These are phyloP conservation scores for Cytospora schulzeri DNA, from an alignment of 2,329 filamentous ascomycete species.

Conservation along the genomic window DNA sequence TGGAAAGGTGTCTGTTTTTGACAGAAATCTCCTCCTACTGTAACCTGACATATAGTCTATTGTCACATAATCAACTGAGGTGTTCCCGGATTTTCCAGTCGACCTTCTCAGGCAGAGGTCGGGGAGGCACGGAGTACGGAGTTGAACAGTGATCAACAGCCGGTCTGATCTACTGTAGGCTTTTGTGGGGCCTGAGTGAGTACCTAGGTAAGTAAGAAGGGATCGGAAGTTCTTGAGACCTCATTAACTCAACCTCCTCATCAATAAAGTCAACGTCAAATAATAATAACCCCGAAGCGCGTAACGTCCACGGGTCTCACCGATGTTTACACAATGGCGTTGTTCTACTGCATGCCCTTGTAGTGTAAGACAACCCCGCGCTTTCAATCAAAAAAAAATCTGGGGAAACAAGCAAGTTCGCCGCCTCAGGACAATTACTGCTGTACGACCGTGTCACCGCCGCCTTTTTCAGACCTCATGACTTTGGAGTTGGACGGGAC, in stretches of 20 bases:
- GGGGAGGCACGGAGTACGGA: too few species aligned
- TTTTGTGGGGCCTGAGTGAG: too few species aligned
- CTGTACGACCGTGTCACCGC: constrained; percentile 14
- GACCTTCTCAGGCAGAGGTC: too few species aligned
- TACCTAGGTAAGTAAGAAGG: too few species aligned
- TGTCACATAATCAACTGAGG: too few species aligned
- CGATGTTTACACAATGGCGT: constrained; percentile 6
- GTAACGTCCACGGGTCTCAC: neutral
- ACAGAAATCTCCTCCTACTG: too few species aligned
- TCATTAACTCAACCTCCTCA: neutral
- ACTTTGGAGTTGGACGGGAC: neutral
- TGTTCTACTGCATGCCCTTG: constrained; percentile 17
- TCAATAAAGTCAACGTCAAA: neutral
- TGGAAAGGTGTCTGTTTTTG: too few species aligned
- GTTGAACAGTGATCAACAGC: neutral
- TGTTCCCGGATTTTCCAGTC: too few species aligned
- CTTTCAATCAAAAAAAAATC: constrained; percentile 7
- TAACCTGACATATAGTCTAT: too few species aligned
- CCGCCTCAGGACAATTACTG: constrained; percentile 2
- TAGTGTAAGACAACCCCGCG: constrained; percentile 23
- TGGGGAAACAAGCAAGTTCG: constrained; percentile 17
- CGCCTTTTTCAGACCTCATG: constrained; percentile 9
- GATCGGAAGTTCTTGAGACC: neutral
- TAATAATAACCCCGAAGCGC: constrained; percentile 6
- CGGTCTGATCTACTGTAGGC: neutral